Conservation (phyloP, 2,329 filamentous ascomycete genomes). For the Paraconiothyrium brasiliense region DNA sequence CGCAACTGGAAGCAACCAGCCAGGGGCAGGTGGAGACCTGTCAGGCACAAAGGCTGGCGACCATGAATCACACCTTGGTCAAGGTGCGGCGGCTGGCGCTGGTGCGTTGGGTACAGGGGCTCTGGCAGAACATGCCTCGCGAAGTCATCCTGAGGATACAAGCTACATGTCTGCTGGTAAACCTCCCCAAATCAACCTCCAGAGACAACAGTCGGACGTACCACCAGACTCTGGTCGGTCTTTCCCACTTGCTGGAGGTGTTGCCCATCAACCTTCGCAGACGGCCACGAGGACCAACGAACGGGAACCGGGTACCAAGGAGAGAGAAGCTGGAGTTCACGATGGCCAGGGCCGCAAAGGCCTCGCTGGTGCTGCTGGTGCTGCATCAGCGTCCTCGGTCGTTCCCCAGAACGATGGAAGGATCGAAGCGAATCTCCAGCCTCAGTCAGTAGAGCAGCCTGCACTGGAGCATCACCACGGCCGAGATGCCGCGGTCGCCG, state of each 20-base stretch:
- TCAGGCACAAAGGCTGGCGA: slow-evolving; percentile 9
- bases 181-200: slow-evolving; percentile 28
- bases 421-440: slow-evolving; percentile 7
- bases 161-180: slow-evolving; percentile 17
- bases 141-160: slow-evolving; percentile 17
- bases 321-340: slow-evolving; percentile 24
- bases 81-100: slow-evolving; percentile 13
- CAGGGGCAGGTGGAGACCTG: slow-evolving; percentile 27
- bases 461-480: slow-evolving; percentile 33
- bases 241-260: slow-evolving; percentile 49
- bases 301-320: slow-evolving; percentile 31
- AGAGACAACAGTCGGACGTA: slow-evolving; percentile 6
- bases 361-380: slow-evolving; percentile 33
- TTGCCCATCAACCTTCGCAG: slow-evolving; percentile 26
- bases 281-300: slow-evolving; percentile 15
- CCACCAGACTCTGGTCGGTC: slow-evolving; percentile 32
- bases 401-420: slow-evolving; percentile 13
- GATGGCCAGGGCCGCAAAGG: slow-evolving; percentile 35
- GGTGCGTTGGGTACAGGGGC: slow-evolving; percentile 19
- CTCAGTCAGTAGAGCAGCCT: background rate
- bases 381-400: slow-evolving; percentile 16
- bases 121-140: slow-evolving; percentile 18
- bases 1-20: slow-evolving; percentile 23
- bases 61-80: slow-evolving; percentile 6
- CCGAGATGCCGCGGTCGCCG: slow-evolving; percentile 37